phyloP scores from a whole-genome alignment of 495 filamentous ascomycete genomes.

The Penicillium nucicola region DNA sequence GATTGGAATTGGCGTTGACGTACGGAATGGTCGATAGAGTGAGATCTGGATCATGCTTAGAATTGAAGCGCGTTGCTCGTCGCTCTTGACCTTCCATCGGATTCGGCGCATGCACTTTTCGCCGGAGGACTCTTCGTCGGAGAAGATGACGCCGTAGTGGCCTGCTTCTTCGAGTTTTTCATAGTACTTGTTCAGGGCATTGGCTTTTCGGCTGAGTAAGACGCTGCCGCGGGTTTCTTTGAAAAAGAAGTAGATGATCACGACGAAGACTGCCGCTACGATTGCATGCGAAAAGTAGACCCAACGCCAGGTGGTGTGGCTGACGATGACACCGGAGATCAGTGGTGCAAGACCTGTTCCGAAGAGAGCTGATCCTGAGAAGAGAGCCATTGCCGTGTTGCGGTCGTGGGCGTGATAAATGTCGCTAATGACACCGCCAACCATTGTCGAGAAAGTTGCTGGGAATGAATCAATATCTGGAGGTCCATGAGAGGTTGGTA shows the following conservation, averaged over 20 bases:
- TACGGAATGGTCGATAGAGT: conserved; percentile 70
- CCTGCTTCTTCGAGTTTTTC: conserved; percentile 65
- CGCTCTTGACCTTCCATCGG: conserved; percentile 80
- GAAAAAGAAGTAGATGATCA: conserved; percentile 63
- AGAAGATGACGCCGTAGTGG: conserved; percentile 58
- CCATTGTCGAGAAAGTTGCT: conserved; percentile 84
- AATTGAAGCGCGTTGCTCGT: conserved; percentile 73
- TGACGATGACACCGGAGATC: conserved; percentile 65
- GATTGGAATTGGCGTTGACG: conserved; percentile 9
- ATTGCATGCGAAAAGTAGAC: conserved; percentile 87
- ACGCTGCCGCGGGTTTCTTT: conserved; percentile 83
- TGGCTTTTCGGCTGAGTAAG: conserved; percentile 74
- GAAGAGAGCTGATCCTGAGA: conserved; percentile 69
- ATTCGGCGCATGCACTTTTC: conserved; percentile 53
- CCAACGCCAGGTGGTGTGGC: conserved; percentile 76
- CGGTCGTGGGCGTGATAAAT: conserved; percentile 76
- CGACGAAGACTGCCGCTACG: conserved; percentile 58
- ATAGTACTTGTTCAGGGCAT: conserved; percentile 74
- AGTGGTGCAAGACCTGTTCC: conserved; percentile 84
- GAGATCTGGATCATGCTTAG: conserved; percentile 72
- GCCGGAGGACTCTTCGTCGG: conserved; percentile 22
- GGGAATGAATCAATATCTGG: neutral
- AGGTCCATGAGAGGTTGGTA: neutral
- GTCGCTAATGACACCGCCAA: conserved; percentile 87
- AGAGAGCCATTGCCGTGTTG: conserved; percentile 89